phyloP scores from a whole-genome alignment of 257 asterid species.

The Marsdenia floribunda region DNA sequence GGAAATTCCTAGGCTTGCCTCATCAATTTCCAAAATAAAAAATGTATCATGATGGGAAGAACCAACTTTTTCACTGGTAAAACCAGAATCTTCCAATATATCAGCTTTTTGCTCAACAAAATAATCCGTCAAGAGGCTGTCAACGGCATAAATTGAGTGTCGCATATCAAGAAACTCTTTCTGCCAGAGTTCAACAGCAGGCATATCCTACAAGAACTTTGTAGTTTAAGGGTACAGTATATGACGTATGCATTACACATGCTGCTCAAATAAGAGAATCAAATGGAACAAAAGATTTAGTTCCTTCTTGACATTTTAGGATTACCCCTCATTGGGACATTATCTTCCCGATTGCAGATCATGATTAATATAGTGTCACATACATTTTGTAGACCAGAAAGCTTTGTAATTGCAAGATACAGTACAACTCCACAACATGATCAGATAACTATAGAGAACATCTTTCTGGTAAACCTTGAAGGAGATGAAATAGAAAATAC shows the following conservation, averaged over 20 bases:
- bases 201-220: conserved; percentile 51
- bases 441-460: background rate
- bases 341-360: background rate
- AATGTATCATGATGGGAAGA: conserved; percentile 28
- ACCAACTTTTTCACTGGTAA: conserved; percentile 30
- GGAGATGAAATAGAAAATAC: background rate
- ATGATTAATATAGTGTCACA: too few relatives aligned
- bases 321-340: background rate
- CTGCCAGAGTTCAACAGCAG: conserved; percentile 34
- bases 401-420: background rate
- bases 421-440: background rate
- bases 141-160: conserved; percentile 56
- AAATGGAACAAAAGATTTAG: background rate
- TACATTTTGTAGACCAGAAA: background rate
- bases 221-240: conserved; percentile 12
- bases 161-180: conserved; percentile 45
- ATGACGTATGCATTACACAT: background rate
- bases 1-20: conserved; percentile 41
- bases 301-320: background rate
- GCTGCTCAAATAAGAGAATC: background rate
- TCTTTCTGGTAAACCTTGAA: background rate
- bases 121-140: conserved; percentile 38
- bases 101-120: conserved; percentile 37
- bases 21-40: conserved; percentile 65
- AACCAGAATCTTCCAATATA: conserved; percentile 47